Evolutionary conservation across 345 rosid genomes (phyloP).

Genomic region (Brassica juncea): DNA sequence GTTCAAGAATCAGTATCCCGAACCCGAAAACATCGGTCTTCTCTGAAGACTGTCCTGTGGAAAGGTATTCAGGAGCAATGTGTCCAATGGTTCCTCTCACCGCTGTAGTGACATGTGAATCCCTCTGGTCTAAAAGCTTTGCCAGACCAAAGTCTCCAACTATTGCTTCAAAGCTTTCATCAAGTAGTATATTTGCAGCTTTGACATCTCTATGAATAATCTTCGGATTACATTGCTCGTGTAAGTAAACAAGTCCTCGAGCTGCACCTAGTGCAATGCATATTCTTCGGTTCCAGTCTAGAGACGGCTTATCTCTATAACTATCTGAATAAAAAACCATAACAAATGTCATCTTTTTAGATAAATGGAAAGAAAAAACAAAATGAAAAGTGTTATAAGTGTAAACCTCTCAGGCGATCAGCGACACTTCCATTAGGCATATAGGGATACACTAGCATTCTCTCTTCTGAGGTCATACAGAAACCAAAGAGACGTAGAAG

Average conservation of each 20-base stretch:
- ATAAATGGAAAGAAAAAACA: not conserved
- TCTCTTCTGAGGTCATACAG: slow-evolving; percentile 81
- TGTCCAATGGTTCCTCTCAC: slow-evolving; percentile 96
- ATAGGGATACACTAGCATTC: slow-evolving; percentile 91
- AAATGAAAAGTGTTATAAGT: slow-evolving; percentile 6
- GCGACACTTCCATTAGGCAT: slow-evolving; percentile 98
- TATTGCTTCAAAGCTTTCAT: slow-evolving; percentile 88
- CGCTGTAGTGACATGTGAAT: slow-evolving; percentile 92
- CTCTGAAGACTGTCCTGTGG: slow-evolving; percentile 95
- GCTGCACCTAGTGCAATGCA: slow-evolving; percentile 75
- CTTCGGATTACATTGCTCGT: slow-evolving; percentile 94
- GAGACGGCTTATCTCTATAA: slow-evolving; percentile 60
- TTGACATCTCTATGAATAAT: slow-evolving; percentile 95
- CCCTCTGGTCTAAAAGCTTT: slow-evolving; percentile 76
- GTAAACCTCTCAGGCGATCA: slow-evolving; percentile 81
- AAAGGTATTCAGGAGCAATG: slow-evolving; percentile 95
- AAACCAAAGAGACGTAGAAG: slow-evolving; percentile 85
- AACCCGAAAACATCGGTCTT: slow-evolving; percentile 96
- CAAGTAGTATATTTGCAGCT: slow-evolving; percentile 92
- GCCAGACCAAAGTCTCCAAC: slow-evolving; percentile 98
- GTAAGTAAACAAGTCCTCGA: slow-evolving; percentile 91
- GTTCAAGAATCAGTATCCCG: slow-evolving; percentile 90
- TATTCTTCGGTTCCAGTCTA: slow-evolving; percentile 85
- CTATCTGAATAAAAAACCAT: slow-evolving; percentile 28
- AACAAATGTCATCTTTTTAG: not conserved